Percentiles rank a stretch among this genome's conserved stretches.
Evolutionary conservation across 345 rosid species (phyloP).

Genomic region (Cochlearia excelsa): DNA sequence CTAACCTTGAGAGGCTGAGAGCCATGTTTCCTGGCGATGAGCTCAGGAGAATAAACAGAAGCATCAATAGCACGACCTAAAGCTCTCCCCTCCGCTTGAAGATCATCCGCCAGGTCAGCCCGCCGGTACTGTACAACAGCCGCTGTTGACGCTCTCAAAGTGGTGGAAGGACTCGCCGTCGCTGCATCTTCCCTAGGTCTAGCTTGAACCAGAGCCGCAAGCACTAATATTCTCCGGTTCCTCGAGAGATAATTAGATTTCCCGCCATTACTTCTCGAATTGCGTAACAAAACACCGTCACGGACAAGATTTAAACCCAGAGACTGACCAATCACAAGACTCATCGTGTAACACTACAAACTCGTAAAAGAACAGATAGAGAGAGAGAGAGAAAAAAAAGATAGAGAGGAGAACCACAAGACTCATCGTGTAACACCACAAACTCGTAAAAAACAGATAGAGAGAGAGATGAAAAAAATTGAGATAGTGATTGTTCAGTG

Average conservation of each 20-base stretch:
- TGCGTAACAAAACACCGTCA: not conserved
- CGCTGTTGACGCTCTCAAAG: conserved; percentile 14
- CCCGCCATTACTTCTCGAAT: conserved; percentile 11
- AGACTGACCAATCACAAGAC: conserved; percentile 33
- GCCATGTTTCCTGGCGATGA: conserved; percentile 62
- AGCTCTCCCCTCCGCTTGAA: conserved; percentile 84
- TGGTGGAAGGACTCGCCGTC: conserved; percentile 23
- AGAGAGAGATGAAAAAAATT: not conserved
- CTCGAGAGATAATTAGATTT: conserved; percentile 1
- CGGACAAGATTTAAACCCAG: conserved; percentile 22
- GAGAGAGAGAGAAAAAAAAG: not conserved
- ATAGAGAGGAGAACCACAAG: conserved; percentile 9
- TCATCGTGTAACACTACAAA: conserved; percentile 12
- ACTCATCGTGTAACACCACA: conserved; percentile 27
- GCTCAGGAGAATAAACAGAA: conserved; percentile 69
- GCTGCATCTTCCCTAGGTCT: conserved; percentile 36
- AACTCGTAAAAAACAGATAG: not conserved
- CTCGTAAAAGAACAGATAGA: not conserved
- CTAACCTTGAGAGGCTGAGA: conserved; percentile 73
- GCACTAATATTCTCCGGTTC: conserved; percentile 23
- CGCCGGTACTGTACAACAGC: conserved; percentile 32
- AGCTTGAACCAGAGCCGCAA: conserved; percentile 47
- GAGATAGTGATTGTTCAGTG: conserved; percentile 13
- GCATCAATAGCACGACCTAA: conserved; percentile 83
- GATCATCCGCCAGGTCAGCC: conserved; percentile 58